Evolutionary conservation across 495 filamentous ascomycete species (phyloP).

Genomic region (Trypethelium eluteriae): DNA sequence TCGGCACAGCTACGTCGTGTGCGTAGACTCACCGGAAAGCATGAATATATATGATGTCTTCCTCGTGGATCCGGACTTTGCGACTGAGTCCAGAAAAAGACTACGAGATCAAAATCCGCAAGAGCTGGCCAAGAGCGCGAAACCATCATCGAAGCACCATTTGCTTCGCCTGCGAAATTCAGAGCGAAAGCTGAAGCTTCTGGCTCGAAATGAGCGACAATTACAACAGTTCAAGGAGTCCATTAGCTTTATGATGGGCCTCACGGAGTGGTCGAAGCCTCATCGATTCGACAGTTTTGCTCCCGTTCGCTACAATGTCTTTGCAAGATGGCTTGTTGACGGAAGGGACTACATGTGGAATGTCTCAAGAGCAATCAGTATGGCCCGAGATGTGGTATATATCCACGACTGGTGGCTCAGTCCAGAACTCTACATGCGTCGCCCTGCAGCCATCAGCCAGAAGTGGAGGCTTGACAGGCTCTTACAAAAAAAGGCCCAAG

Average conservation of each 20-base stretch:
- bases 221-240: conserved; percentile 90
- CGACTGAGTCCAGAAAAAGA: conserved; percentile 57
- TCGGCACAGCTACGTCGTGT: conserved; percentile 94
- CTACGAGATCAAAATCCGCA: conserved; percentile 48
- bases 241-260: conserved; percentile 71
- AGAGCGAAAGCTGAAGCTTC: conserved; percentile 81
- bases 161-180: conserved; percentile 74
- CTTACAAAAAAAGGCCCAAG: conserved; percentile 84
- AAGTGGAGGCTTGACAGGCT: conserved; percentile 96
- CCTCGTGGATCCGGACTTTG: conserved; percentile 78
- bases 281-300: conserved; percentile 94
- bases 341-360: conserved; percentile 99
- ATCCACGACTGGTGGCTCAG: conserved; percentile 99
- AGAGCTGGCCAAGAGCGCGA: conserved; percentile 46
- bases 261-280: conserved; percentile 68
- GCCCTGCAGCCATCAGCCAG: conserved; percentile 92
- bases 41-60: conserved; percentile 99
- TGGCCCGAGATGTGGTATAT: conserved; percentile 97
- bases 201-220: conserved; percentile 83
- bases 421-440: conserved; percentile 90
- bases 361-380: conserved; percentile 91
- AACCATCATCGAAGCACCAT: conserved; percentile 68
- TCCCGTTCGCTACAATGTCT: conserved; percentile 74
- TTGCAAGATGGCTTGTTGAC: conserved; percentile 96
- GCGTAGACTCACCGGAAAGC: conserved; percentile 93